phyloP scores from a whole-genome alignment of 2,329 filamentous ascomycete genomes.

The Sarocladiaceae sp. region DNA sequence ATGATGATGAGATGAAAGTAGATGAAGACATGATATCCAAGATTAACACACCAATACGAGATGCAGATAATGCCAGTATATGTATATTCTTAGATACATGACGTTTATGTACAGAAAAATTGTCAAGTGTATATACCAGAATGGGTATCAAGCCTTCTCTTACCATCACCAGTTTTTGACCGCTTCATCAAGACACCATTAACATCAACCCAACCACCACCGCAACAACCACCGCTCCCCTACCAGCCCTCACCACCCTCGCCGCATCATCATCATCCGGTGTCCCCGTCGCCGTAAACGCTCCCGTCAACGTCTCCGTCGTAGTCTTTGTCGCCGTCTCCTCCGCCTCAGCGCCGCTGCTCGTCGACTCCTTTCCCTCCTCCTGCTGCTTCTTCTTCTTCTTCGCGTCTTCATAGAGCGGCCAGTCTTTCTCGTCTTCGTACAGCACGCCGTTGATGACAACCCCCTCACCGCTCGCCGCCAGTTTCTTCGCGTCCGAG shows the following conservation, averaged over 20 bases:
- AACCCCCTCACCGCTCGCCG: constrained; percentile 44
- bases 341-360: constrained; percentile 1
- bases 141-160: no score
- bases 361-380: constrained; percentile 14
- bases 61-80: no score
- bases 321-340: constrained; percentile 17
- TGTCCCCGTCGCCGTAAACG: constrained; percentile 29
- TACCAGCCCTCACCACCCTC: background rate
- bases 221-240: background rate
- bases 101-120: constrained; percentile 2
- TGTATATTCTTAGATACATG: no score
- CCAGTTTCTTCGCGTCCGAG: constrained; percentile 39
- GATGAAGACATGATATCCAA: constrained; percentile 6
- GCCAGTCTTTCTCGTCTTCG: constrained; percentile 33
- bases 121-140: no score
- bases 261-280: constrained; percentile 13
- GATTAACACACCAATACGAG: no score
- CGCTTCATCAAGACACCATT: background rate
- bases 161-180: no score
- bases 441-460: constrained; percentile 56
- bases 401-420: constrained; percentile 17
- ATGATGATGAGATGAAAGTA: no score
- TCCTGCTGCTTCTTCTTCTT: background rate
- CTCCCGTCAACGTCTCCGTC: constrained; percentile 22
- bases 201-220: background rate